A percentile compares a stretch with the other conserved stretches of the same genome.
Evolutionary conservation across 495 filamentous ascomycete genomes (phyloP).

Genomic region (Cercophora scortea): DNA sequence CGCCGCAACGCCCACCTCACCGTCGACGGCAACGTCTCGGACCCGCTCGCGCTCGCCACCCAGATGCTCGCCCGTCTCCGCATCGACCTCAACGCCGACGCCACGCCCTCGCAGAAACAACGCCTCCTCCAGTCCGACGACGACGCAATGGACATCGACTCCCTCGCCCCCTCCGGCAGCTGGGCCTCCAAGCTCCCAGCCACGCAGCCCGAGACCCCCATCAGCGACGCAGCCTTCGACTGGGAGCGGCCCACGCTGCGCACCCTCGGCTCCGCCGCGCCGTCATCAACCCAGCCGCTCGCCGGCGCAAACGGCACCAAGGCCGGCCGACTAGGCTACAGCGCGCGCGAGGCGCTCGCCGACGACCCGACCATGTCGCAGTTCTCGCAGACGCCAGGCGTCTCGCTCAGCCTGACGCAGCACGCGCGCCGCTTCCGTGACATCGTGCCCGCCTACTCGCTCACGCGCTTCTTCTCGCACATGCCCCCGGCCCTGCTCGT

Average conservation of each 20-base stretch:
- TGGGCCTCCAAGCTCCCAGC: conserved; percentile 39
- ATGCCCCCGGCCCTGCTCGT: conserved; percentile 72
- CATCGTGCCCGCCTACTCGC: conserved; percentile 68
- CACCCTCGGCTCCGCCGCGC: conserved; percentile 36
- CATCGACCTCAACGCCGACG: conserved; percentile 75
- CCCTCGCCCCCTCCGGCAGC: conserved; percentile 17
- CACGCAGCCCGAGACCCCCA: conserved; percentile 73
- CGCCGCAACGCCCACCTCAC: conserved; percentile 70
- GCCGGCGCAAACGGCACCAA: conserved; percentile 22
- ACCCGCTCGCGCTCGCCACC: conserved; percentile 77
- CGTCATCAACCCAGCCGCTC: conserved; percentile 50
- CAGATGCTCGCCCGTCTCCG: conserved; percentile 88
- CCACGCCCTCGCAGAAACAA: conserved; percentile 41
- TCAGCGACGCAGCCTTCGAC: conserved; percentile 63
- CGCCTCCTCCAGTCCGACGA: conserved; percentile 6
- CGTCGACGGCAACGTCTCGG: conserved; percentile 63
- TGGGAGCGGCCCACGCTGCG: conserved; percentile 56
- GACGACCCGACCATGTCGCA: conserved; percentile 91
- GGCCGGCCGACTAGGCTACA: conserved; percentile 9
- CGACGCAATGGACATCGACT: conserved; percentile 56
- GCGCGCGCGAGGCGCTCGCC: conserved; percentile 55
- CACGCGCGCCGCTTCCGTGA: conserved; percentile 80
- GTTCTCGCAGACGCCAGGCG: conserved; percentile 74
- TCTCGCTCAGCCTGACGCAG: conserved; percentile 76
- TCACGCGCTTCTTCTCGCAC: conserved; percentile 87